Base-by-base conservation (phyloP, 2,329 filamentous ascomycete genomes). In the Nemania abortiva region DNA sequence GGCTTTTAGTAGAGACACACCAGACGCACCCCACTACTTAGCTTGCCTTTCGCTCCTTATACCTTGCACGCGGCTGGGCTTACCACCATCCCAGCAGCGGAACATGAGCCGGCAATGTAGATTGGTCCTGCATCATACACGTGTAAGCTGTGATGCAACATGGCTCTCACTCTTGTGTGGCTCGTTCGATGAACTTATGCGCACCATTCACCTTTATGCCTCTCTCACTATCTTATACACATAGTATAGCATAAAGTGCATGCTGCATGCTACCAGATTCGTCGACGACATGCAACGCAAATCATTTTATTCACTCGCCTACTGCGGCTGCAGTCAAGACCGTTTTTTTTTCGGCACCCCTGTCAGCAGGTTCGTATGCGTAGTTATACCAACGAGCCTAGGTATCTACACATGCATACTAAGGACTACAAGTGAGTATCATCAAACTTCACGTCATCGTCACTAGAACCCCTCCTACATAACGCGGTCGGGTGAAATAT, bases 71-170 rank as follows among this genome's bases (percentile, higher is more conserved):
- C 69, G 69, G 61, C 57, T 60, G 50, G 31, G 59, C 58, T 70
- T 63, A 70, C 57, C 60, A 72, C 39, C 39, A 42, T 61, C 70
- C 69, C 54, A 69, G 65, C 69, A 65, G 58, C 69, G 69, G 69
- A 71, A 71, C 56, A 60, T 50, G 58, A 71, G 69, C 69, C 69
- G 69, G 66, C 55, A 69, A 62, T 52, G 69, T 57, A 61, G 56
- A 45, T 59, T 66, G 39, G 66, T 54, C 34, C 49, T 64, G 52
- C 61, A 52, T 39, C 56, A 49, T 22, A 60, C 55, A 34, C 56
- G 47, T 52, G 39, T 66, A 55, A 63, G 58, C 68, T 52, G 54
- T 60, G 61, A 60, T 70, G 69, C 37, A 61, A 69, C 68, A 52
- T 37, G 42, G 20, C 31, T 63, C 29, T 47, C 49, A 61, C 58